Conservation (phyloP, 2,329 filamentous ascomycete species). For the Monilinia polystroma region DNA sequence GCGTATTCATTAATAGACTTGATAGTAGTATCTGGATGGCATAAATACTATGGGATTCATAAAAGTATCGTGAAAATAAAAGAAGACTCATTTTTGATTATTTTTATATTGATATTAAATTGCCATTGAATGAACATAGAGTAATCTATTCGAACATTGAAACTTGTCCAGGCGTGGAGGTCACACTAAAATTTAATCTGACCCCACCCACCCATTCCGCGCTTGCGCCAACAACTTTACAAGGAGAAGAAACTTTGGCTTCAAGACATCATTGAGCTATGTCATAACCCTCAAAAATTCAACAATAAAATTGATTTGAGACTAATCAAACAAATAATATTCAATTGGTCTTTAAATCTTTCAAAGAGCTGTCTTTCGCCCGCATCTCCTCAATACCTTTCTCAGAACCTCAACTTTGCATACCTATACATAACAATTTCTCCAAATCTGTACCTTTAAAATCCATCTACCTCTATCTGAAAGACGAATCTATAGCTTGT, state of each 20-base stretch:
- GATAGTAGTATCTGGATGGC: no score
- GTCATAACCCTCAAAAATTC: not conserved
- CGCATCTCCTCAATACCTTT: not conserved
- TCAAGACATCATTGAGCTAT: not conserved
- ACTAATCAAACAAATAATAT: not conserved
- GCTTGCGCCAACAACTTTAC: conserved; percentile 3
- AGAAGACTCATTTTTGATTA: no score
- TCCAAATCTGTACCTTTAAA: not conserved
- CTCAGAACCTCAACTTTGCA: not conserved
- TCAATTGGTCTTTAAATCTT: not conserved
- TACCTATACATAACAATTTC: not conserved
- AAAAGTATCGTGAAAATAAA: no score
- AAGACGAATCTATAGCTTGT: not conserved
- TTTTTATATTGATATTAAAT: no score
- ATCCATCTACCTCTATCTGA: not conserved
- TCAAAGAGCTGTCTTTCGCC: not conserved
- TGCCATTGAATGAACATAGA: no score
- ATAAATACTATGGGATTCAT: no score
- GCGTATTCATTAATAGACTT: no score
- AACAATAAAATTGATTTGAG: not conserved
- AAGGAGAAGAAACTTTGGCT: not conserved
- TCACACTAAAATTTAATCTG: conserved; percentile 3
- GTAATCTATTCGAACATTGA: not conserved
- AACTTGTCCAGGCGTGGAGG: not conserved
- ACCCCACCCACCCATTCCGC: not conserved